phyloP scores from a whole-genome alignment of 345 rosid genomes.

The Garcia nutans region DNA sequence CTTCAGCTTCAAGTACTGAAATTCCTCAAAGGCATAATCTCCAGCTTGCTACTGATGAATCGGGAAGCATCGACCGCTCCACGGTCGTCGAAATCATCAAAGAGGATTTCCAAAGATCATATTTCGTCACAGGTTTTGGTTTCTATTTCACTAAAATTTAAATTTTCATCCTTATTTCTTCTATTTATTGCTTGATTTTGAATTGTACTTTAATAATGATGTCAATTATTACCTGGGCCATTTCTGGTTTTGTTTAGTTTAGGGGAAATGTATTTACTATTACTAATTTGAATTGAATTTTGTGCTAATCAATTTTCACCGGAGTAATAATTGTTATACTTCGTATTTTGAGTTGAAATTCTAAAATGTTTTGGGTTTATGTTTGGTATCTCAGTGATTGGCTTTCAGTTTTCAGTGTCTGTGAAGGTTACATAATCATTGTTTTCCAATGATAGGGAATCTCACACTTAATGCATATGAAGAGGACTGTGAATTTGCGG shows the following conservation, averaged over 20 bases:
- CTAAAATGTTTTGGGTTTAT: no score
- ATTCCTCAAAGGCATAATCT: slow-evolving; percentile 16
- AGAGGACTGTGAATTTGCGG: slow-evolving; percentile 90
- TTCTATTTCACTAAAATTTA: not conserved
- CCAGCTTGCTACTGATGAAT: slow-evolving; percentile 43
- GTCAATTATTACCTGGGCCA: no score
- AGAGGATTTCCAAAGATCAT: slow-evolving; percentile 72
- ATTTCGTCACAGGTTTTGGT: slow-evolving; percentile 75
- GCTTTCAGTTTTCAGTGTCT: no score
- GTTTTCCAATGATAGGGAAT: slow-evolving; percentile 45
- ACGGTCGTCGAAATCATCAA: slow-evolving; percentile 57
- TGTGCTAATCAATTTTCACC: no score
- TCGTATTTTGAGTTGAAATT: no score
- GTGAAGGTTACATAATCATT: no score
- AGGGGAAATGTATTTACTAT: no score
- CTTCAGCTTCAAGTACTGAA: slow-evolving; percentile 24
- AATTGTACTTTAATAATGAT: no score
- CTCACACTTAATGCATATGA: slow-evolving; percentile 73
- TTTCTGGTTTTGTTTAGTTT: no score
- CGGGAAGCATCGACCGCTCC: slow-evolving; percentile 56
- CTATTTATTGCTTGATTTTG: not conserved
- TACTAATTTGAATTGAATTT: no score
- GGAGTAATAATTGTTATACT: no score
- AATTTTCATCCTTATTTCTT: not conserved
- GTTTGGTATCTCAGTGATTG: no score